A percentile compares a stretch with the other conserved stretches of the same genome.
Conservation (phyloP, 805 yeast species). For the Yamadazyma scolyti region DNA sequence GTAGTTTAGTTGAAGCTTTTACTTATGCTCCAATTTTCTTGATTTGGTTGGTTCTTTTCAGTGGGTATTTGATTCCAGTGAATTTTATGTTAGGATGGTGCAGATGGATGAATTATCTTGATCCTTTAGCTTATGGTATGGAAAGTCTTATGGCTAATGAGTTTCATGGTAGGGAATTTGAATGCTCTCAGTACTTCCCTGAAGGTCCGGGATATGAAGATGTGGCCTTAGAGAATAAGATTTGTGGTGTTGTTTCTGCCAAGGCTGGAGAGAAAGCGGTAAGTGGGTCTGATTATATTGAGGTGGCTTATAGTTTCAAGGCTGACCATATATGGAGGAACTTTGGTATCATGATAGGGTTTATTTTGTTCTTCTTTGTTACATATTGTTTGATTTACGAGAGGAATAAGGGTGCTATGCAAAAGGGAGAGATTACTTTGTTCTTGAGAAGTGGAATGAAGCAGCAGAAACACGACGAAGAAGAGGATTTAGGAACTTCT, state of each 20-base stretch:
- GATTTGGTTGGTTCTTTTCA: conserved; percentile 53
- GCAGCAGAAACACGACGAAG: conserved; percentile 22
- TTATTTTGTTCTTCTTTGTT: conserved; percentile 38
- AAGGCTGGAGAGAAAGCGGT: conserved; percentile 50
- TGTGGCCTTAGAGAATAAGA: conserved; percentile 33
- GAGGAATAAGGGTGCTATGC: conserved; percentile 38
- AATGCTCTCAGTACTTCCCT: conserved; percentile 56
- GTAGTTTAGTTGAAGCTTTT: conserved; percentile 39
- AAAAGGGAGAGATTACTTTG: conserved; percentile 37
- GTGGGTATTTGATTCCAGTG: conserved; percentile 43
- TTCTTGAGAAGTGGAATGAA: conserved; percentile 25
- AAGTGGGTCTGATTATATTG: conserved; percentile 57
- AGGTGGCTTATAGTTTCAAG: conserved; percentile 44
- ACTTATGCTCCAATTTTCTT: conserved; percentile 44
- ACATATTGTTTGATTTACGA: conserved; percentile 20
- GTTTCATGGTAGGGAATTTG: conserved; percentile 53
- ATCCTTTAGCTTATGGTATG: conserved; percentile 40
- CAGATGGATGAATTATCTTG: conserved; percentile 44
- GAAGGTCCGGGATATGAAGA: conserved; percentile 50
- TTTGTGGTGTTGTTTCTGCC: conserved; percentile 64
- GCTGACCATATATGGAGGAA: conserved; percentile 76
- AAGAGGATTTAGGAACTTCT: conserved; percentile 11
- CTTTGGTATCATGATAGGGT: conserved; percentile 62
- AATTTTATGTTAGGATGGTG: conserved; percentile 63
- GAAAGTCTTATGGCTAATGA: conserved; percentile 67